phyloP scores from a whole-genome alignment of 108 stramenopile species.

The Nannochloropsis gaditana region DNA sequence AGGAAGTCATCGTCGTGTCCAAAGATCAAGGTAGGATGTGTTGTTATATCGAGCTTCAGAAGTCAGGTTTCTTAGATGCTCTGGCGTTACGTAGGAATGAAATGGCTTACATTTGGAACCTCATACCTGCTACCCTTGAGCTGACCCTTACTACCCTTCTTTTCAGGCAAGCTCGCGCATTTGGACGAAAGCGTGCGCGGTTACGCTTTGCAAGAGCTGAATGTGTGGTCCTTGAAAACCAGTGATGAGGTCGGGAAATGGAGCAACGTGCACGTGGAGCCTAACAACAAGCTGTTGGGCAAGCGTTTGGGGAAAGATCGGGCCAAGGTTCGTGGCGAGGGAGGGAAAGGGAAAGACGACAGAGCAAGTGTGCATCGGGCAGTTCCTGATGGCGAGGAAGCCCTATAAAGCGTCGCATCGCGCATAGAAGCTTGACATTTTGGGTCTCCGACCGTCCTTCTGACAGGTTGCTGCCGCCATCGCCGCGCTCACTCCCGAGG shows the following conservation, averaged over 20 bases:
- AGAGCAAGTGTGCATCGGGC: neutral
- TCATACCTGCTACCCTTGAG: neutral
- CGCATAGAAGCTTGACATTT: neutral
- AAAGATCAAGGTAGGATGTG: constrained; percentile 57
- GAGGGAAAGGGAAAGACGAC: neutral
- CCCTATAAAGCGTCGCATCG: constrained; percentile 19
- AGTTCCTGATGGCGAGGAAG: constrained; percentile 51
- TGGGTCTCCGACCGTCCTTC: neutral
- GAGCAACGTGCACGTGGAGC: neutral
- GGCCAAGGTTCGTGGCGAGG: neutral
- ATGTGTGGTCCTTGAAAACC: constrained; percentile 65
- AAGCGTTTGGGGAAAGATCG: constrained; percentile 87
- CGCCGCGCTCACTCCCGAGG: neutral
- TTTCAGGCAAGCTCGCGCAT: constrained; percentile 60
- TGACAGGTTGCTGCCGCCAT: constrained; percentile 10
- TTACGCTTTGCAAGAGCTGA: constrained; percentile 92
- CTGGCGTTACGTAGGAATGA: too few relatives aligned
- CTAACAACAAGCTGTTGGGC: constrained; percentile 58
- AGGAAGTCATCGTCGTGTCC: constrained; percentile 77
- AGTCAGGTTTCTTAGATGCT: too few relatives aligned
- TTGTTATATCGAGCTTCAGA: neutral
- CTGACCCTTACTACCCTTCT: constrained; percentile 29
- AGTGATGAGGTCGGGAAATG: neutral
- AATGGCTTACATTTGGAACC: too few relatives aligned
- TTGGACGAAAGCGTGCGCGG: constrained; percentile 66